Conservation (phyloP, 495 filamentous ascomycete genomes). For the Hypoxylon lenormandii region DNA sequence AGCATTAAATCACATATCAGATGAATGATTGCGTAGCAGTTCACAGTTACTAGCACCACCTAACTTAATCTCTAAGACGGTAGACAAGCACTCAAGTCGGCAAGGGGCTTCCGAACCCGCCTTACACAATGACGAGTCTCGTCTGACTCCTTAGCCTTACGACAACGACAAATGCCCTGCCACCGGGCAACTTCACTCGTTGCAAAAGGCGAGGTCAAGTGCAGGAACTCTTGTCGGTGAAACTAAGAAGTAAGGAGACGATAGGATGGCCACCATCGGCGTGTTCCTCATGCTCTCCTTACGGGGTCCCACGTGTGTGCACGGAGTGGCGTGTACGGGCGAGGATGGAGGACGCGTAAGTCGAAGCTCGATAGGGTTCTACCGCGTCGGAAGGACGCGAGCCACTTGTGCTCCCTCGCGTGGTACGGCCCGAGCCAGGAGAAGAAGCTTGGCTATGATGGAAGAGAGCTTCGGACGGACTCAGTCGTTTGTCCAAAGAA, state of each 20-base stretch:
- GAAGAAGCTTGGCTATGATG: background rate
- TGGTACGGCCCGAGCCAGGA: slow-evolving; percentile 1
- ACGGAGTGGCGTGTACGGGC: background rate
- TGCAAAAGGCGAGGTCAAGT: slow-evolving; percentile 17
- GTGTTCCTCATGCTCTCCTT: background rate
- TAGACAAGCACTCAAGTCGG: background rate
- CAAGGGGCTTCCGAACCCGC: slow-evolving; percentile 6
- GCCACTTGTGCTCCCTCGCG: slow-evolving; percentile 6
- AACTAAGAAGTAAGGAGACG: slow-evolving; percentile 4
- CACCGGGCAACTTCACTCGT: background rate
- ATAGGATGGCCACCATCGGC: slow-evolving; percentile 8
- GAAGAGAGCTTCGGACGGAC: background rate
- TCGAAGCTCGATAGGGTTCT: slow-evolving; percentile 9
- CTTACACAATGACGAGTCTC: slow-evolving; percentile 15
- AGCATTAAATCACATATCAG: too few species aligned
- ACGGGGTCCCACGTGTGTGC: slow-evolving; percentile 26
- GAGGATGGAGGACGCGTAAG: slow-evolving; percentile 31
- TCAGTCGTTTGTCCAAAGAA: background rate
- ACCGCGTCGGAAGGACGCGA: slow-evolving; percentile 21
- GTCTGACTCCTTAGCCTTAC: slow-evolving; percentile 41
- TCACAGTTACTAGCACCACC: background rate
- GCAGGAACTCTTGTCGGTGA: background rate
- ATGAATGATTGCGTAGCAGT: slow-evolving; percentile 16
- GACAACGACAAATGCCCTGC: background rate
- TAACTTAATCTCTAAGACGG: background rate